phyloP scores from a whole-genome alignment of 176 grass and related monocot genomes.

The Zoysia japonica region DNA sequence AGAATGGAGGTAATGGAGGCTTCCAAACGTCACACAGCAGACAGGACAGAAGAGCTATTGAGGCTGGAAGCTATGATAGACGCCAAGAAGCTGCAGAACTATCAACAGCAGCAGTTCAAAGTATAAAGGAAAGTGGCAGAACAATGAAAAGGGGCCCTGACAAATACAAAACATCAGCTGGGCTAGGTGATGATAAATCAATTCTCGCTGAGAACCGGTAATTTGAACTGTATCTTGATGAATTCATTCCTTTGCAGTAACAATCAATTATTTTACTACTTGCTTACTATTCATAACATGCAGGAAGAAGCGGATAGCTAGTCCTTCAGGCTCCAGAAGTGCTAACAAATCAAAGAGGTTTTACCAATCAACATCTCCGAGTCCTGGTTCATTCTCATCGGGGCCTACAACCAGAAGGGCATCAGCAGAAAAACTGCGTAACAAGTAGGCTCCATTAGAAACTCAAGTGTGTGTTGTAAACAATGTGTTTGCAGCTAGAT shows the following conservation, averaged over 20 bases:
- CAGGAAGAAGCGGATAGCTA: neutral
- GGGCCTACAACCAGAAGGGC: slow-evolving; percentile 17
- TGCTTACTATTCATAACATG: neutral
- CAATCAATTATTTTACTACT: neutral
- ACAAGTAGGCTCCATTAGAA: neutral
- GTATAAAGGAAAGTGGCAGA: neutral
- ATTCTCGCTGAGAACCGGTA: slow-evolving; percentile 2
- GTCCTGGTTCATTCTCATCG: neutral
- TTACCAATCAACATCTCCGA: neutral
- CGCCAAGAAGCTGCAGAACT: neutral
- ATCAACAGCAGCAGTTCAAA: neutral
- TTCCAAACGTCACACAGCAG: neutral
- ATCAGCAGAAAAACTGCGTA: neutral
- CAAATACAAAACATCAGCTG: neutral
- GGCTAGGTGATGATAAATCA: neutral
- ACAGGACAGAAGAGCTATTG: neutral
- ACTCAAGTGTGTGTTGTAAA: neutral
- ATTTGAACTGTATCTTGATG: neutral
- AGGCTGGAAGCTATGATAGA: neutral
- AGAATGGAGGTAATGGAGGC: neutral
- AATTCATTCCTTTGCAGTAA: neutral
- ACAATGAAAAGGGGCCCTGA: neutral
- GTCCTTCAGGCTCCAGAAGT: neutral
- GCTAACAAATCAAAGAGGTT: neutral
- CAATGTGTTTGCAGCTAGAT: neutral